A percentile compares a stretch with the other conserved stretches of the same genome.
These are phyloP conservation scores for Anacardium occidentale DNA, from an alignment of 345 rosid species.

Conservation along the genomic window DNA sequence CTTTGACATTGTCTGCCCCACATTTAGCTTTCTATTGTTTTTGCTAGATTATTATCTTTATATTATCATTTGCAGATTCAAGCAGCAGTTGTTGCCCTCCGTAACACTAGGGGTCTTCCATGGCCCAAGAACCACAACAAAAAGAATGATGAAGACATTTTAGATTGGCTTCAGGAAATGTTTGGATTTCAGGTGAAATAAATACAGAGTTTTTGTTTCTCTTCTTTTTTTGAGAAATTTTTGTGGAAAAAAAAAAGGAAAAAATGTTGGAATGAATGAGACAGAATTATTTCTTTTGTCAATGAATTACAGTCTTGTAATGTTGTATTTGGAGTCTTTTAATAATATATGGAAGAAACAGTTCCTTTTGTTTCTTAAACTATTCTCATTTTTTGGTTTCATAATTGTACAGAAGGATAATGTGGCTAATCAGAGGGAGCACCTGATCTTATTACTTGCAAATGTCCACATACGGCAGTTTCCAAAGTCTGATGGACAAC, in stretches of 20 bases:
- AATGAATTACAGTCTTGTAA: background rate
- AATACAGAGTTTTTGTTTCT: too few species aligned
- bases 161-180: constrained; percentile 98
- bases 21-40: constrained; percentile 8
- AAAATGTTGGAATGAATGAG: background rate
- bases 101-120: constrained; percentile 98
- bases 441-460: background rate
- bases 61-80: constrained; percentile 53
- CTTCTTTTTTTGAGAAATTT: too few species aligned
- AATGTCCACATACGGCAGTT: constrained; percentile 22
- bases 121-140: constrained; percentile 86
- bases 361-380: too few species aligned
- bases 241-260: too few species aligned
- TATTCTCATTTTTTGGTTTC: too few species aligned
- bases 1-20: constrained; percentile 12
- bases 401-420: background rate
- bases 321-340: background rate
- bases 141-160: constrained; percentile 87
- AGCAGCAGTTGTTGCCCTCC: constrained; percentile 93
- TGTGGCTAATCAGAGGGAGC: background rate
- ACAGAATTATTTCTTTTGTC: background rate
- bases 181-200: constrained; percentile 93
- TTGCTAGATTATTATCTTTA: constrained; percentile 12
- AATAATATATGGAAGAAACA: background rate
- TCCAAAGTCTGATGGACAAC: constrained; percentile 97